A percentile compares a stretch with the other conserved stretches of the same genome.
Conservation (phyloP, 768 basidiomycete species). For the Fomitopsis serialis region DNA sequence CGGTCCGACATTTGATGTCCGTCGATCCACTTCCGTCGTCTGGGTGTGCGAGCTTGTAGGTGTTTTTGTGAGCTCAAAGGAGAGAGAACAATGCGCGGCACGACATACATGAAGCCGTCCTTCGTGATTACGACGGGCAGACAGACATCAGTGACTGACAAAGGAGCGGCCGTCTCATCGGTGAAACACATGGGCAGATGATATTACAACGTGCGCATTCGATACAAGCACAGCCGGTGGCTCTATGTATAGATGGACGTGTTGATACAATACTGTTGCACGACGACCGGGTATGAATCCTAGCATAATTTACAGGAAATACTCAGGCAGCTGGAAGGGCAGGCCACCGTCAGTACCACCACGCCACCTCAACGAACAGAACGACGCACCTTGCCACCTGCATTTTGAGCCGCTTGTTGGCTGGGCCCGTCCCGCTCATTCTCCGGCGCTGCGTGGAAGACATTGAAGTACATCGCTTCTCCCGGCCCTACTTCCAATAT, state of each 20-base stretch:
- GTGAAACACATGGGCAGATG: not conserved
- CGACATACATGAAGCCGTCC: not conserved
- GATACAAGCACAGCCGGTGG: not conserved
- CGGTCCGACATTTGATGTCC: not conserved
- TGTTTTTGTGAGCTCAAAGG: no score
- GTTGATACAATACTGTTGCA: constrained; percentile 1
- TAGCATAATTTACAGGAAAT: constrained; percentile 48
- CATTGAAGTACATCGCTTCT: constrained; percentile 88
- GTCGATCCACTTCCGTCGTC: not conserved
- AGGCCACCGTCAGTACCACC: not conserved
- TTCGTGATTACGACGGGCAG: not conserved
- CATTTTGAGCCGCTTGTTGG: constrained; percentile 71
- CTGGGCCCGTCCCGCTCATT: constrained; percentile 90
- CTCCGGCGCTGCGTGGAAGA: constrained; percentile 97
- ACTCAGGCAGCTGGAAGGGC: constrained; percentile 62
- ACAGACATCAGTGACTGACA: not conserved
- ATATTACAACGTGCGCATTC: not conserved
- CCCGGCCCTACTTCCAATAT: constrained; percentile 94
- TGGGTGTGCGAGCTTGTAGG: not conserved
- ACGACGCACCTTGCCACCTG: constrained; percentile 58
- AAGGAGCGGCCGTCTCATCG: not conserved
- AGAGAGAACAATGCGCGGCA: not conserved
- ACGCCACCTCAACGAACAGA: constrained; percentile 1
- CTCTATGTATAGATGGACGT: not conserved
- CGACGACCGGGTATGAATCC: constrained; percentile 8